A percentile compares a stretch with the other conserved stretches of the same genome.
Conservation (phyloP, 2,329 filamentous ascomycete species). For the Hypoxylon sp. region DNA sequence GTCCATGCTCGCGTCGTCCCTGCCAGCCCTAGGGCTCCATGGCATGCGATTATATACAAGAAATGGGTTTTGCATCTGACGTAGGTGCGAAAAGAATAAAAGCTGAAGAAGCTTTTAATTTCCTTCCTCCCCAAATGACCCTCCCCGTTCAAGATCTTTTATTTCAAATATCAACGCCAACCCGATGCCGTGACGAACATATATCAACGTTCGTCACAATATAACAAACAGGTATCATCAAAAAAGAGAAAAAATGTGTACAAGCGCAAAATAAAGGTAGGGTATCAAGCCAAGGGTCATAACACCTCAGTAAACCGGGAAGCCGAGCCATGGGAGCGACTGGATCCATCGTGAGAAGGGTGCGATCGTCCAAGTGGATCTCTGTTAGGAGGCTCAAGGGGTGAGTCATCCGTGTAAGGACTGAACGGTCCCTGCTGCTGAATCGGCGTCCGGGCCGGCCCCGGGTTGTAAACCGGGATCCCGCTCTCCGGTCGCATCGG, state of each 20-base stretch:
- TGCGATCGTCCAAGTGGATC: slow-evolving; percentile 59
- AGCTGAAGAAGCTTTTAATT: slow-evolving; percentile 24
- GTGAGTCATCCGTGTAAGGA: slow-evolving; percentile 52
- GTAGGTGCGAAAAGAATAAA: slow-evolving; percentile 32
- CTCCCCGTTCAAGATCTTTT: slow-evolving; percentile 36
- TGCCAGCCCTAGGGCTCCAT: slow-evolving; percentile 27
- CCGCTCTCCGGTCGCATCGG: slow-evolving; percentile 74
- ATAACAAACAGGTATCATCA: slow-evolving; percentile 52
- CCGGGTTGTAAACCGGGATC: slow-evolving; percentile 72
- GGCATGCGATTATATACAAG: slow-evolving; percentile 49
- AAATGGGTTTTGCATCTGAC: slow-evolving; percentile 46
- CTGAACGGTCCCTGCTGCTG: slow-evolving; percentile 68
- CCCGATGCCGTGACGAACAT: slow-evolving; percentile 46
- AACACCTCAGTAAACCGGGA: slow-evolving; percentile 62
- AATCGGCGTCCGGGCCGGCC: slow-evolving; percentile 75
- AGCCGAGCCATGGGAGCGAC: slow-evolving; percentile 52
- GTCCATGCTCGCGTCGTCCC: slow-evolving; percentile 38
- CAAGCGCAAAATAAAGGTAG: slow-evolving; percentile 37
- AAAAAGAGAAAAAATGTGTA: slow-evolving; percentile 44
- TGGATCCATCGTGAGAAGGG: slow-evolving; percentile 55
- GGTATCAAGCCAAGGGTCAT: slow-evolving; percentile 49
- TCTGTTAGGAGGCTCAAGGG: slow-evolving; percentile 49
- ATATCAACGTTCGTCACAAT: slow-evolving; percentile 43
- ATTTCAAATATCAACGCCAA: slow-evolving; percentile 49
- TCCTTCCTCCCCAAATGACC: slow-evolving; percentile 5